Evolutionary conservation across 2,329 filamentous ascomycete species (phyloP), one percentile per base, ranked within the genome.

Genomic region (Graphilbum fragrans): DNA sequence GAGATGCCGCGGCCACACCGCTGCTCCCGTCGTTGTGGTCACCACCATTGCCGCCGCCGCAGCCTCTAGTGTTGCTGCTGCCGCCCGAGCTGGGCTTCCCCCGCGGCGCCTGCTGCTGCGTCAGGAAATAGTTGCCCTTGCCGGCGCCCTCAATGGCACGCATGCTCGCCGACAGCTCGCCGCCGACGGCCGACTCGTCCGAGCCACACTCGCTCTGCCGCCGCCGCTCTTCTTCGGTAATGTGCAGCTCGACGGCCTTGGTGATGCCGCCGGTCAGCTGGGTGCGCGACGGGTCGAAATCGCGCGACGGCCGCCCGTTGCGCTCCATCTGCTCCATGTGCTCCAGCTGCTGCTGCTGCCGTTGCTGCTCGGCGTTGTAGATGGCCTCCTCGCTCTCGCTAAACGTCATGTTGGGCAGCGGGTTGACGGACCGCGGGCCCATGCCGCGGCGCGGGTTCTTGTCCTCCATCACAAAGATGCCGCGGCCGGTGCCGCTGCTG

Each of bases 301-400:
- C n/a, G n/a, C 25, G 25, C 25, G 25, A 27, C 12, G 25, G 8
- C 31, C 31, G 31, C 31, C n/a, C 23, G 20, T 42, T 35, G n/a
- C 32, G 19, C 35, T 32, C 20, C 22, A 10, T n/a, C 11, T 22
- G n/a, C 27, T 22, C 32, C 31, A 39, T 19, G 14, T 29, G 31
- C 25, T 31, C 27, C 5, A 22, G 23, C 5, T 12, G 22, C 41
- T 41, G 36, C 20, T 35, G 31, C 35, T 46, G 46, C 38, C 39
- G 32, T 25, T 44, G 41, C 38, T 18, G 18, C 19, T 43, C 35
- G 29, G 43, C 37, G 41, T 35, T n/a, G 35, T 45, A 41, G 33
- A 55, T 55, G 27, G 42, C 34, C 47, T 56, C 53, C 34, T 56
- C 52, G 48, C 52, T 55, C 41, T 47, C 50, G 40, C 47, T 50